Percentiles rank a stretch among this genome's conserved stretches.
phyloP scores from a whole-genome alignment of 192 early-diverging fungal genomes.

The Rhizoclosmatium globosum region DNA sequence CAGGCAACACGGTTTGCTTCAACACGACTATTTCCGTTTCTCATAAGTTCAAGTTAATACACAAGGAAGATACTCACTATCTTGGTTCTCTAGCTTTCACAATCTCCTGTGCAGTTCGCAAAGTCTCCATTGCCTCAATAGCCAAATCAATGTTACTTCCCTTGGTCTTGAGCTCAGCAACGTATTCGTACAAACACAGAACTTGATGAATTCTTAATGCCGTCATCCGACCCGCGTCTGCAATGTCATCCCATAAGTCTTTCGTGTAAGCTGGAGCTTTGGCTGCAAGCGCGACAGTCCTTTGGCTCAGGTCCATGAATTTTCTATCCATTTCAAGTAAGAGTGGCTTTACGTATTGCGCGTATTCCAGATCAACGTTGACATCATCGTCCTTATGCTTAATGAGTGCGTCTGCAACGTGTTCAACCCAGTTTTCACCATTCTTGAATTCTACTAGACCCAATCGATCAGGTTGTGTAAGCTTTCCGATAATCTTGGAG shows the following conservation, averaged over 20 bases:
- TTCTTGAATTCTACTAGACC: constrained; percentile 37
- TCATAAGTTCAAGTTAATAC: too few relatives aligned
- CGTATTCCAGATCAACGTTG: constrained; percentile 19
- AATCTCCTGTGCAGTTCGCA: constrained; percentile 18
- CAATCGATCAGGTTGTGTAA: constrained; percentile 36
- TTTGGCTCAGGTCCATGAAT: constrained; percentile 8
- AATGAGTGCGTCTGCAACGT: constrained; percentile 2
- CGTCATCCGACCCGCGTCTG: constrained; percentile 32
- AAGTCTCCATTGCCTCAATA: constrained; percentile 1
- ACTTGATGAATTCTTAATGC: constrained; percentile 31
- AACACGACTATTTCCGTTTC: too few relatives aligned
- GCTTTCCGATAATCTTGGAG: constrained; percentile 26
- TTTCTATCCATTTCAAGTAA: constrained; percentile 31
- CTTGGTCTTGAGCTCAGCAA: constrained; percentile 7
- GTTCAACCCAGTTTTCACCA: constrained; percentile 11
- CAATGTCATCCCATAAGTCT: constrained; percentile 39
- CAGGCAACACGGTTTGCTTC: constrained; percentile 16
- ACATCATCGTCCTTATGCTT: not conserved
- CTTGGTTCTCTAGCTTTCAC: constrained; percentile 23
- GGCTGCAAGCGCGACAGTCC: constrained; percentile 23
- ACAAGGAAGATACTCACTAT: constrained; percentile 38
- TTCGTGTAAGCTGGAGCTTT: constrained; percentile 20
- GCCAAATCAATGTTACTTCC: constrained; percentile 5
- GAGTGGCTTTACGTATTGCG: constrained; percentile 1
- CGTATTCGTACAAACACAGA: constrained; percentile 32